Evolutionary conservation across 2,329 filamentous ascomycete species (phyloP), one percentile per base, ranked within the genome.

Genomic region (Clarireedia hainanense): DNA sequence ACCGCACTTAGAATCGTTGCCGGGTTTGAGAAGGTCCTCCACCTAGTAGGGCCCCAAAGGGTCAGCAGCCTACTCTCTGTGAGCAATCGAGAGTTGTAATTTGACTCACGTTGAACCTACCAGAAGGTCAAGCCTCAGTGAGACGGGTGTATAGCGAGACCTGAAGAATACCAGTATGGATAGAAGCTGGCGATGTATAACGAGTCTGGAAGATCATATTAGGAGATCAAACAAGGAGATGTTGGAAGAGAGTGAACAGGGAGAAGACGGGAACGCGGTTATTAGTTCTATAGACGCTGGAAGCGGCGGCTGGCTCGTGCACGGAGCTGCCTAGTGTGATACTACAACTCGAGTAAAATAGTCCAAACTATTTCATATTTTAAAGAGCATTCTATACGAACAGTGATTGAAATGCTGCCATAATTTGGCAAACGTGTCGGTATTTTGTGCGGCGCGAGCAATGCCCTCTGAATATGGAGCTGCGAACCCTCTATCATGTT

Each of bases 391-490:
- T 14, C 30, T 10, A 34, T 4, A 34, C 30, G 12, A 10, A 14
- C 30, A 34, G 12, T 12, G 30, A 14, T 34, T 34, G 4, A 4
- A 12, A 34, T 14, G 30, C 30, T 4, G 30, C 30, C 30, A 34
- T 34, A 34, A 34, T 12, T 34, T 9, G 30, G 12, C 30, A 17
- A 15, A 52, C 24, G 27, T 40, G 20, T 52, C 23, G 24, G 15
- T 47, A 27, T 6, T 9, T 9, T 30, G n/a, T n/a, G 46, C 23
- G 5, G 26, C 23, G 6, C n/a, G 23, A 6, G 10, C 4, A 15
- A 20, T 47, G 50, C 50, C 47, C 23, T 43, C 34, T 24, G 24
- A 49, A 15, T 4, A 63, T 61, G 61, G 61, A 51, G 24, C 42
- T 56, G 23, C 50, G 34, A 27, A 36, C 52, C 14, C 54, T 55